phyloP scores from a whole-genome alignment of 2,329 filamentous ascomycete species.

The Berkeleyomyces basicola region DNA sequence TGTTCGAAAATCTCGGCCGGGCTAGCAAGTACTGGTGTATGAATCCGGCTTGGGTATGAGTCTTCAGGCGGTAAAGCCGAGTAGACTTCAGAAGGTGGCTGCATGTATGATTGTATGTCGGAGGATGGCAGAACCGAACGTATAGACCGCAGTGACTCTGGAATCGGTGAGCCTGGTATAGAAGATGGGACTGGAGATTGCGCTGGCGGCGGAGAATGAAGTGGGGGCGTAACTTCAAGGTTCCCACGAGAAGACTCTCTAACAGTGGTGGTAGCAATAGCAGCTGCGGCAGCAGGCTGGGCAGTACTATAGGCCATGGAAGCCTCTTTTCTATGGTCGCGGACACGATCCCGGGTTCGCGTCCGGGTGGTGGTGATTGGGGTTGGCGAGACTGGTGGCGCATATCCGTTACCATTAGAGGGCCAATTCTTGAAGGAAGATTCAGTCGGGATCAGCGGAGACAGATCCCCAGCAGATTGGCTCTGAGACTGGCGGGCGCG shows the following conservation, averaged over 20 bases:
- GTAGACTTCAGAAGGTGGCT: constrained; percentile 3
- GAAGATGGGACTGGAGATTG: constrained; percentile 4
- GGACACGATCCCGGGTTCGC: constrained; percentile 10
- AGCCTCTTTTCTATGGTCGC: constrained; percentile 7
- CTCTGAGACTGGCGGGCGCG: constrained; percentile 6
- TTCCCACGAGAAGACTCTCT: not conserved
- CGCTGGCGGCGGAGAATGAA: not conserved
- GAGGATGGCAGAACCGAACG: constrained; percentile 6
- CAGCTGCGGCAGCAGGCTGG: not conserved
- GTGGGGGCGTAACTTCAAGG: not conserved
- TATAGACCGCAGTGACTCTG: not conserved
- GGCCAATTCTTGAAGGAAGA: constrained; percentile 4
- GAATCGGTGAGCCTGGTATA: not conserved
- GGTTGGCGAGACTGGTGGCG: constrained; percentile 5
- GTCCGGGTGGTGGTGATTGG: constrained; percentile 7
- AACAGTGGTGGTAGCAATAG: not conserved
- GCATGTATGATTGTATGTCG: constrained; percentile 5
- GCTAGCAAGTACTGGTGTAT: constrained; percentile 10
- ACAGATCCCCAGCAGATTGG: constrained; percentile 8
- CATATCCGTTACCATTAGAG: constrained; percentile 1
- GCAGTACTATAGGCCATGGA: not conserved
- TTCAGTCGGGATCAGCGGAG: constrained; percentile 9
- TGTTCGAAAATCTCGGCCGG: constrained; percentile 3
- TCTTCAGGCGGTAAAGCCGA: constrained; percentile 4
- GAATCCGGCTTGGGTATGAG: not conserved